phyloP scores from a whole-genome alignment of 805 yeast genomes.

The Candida orba region DNA sequence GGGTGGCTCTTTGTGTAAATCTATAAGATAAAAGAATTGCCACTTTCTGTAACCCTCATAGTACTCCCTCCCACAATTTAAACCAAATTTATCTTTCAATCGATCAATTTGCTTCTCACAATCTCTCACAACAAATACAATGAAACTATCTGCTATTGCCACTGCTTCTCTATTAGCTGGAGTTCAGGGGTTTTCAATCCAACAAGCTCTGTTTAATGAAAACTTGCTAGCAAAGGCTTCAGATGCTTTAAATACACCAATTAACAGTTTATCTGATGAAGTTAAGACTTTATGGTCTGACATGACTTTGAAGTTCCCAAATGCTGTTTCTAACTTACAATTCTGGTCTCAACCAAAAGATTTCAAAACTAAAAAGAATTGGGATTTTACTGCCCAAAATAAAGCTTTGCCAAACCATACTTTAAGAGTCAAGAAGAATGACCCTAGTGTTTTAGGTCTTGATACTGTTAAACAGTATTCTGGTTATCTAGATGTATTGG shows the following conservation, averaged over 20 bases:
- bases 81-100: neutral
- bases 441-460: slow-evolving; percentile 64
- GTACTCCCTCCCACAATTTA: neutral
- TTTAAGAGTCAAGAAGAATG: slow-evolving; percentile 49
- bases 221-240: slow-evolving; percentile 42
- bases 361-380: slow-evolving; percentile 21
- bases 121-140: neutral
- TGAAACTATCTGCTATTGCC: slow-evolving; percentile 11
- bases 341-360: slow-evolving; percentile 45
- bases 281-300: slow-evolving; percentile 55
- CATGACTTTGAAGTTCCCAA: slow-evolving; percentile 53
- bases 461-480: slow-evolving; percentile 77
- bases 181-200: slow-evolving; percentile 25
- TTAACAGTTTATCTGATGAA: slow-evolving; percentile 40
- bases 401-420: slow-evolving; percentile 40
- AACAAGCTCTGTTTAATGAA: slow-evolving; percentile 25
- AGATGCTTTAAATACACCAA: slow-evolving; percentile 42
- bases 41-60: neutral
- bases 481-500: slow-evolving; percentile 78
- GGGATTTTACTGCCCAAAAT: slow-evolving; percentile 35
- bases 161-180: slow-evolving; percentile 13
- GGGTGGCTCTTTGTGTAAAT: too few relatives aligned
- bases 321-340: slow-evolving; percentile 41
- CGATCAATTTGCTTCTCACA: neutral
- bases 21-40: neutral